phyloP scores from a whole-genome alignment of 441 rosid genomes.

The Melastoma candidum region DNA sequence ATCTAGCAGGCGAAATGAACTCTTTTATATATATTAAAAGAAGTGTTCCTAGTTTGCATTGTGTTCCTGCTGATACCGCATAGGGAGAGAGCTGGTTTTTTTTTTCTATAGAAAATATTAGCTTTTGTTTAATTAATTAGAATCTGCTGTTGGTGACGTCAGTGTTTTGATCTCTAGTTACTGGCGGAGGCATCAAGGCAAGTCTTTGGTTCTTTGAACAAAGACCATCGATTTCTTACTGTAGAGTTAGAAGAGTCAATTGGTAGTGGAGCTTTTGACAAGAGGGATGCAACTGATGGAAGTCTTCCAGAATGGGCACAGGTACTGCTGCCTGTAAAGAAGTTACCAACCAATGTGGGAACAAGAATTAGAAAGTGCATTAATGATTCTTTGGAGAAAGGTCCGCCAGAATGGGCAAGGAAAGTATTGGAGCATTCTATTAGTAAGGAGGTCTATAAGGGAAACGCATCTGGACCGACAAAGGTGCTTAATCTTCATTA shows the following conservation, averaged over 20 bases:
- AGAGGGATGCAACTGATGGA: slow-evolving; percentile 36
- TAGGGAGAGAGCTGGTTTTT: too few relatives aligned
- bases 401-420: slow-evolving; percentile 97
- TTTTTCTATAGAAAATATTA: too few relatives aligned
- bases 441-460: slow-evolving; percentile 96
- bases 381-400: slow-evolving; percentile 64
- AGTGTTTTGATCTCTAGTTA: slow-evolving; percentile 60
- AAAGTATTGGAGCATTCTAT: slow-evolving; percentile 79
- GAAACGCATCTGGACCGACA: slow-evolving; percentile 99
- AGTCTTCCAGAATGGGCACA: slow-evolving; percentile 85
- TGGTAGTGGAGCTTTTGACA: slow-evolving; percentile 41
- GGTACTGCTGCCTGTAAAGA: slow-evolving; percentile 82
- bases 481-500: slow-evolving; percentile 42
- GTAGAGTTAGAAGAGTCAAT: slow-evolving; percentile 64
- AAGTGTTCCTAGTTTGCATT: too few relatives aligned
- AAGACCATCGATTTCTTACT: slow-evolving; percentile 45
- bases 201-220: slow-evolving; percentile 54
- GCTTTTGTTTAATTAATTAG: neutral
- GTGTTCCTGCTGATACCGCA: too few relatives aligned
- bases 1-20: too few relatives aligned
- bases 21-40: too few relatives aligned
- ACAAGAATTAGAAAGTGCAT: slow-evolving; percentile 97
- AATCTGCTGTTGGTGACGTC: slow-evolving; percentile 13
- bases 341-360: slow-evolving; percentile 98
- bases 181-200: slow-evolving; percentile 94